These are phyloP conservation scores for Fagopyrum tataricum DNA, from an alignment of 148 eudicot species.

Conservation along the genomic window DNA sequence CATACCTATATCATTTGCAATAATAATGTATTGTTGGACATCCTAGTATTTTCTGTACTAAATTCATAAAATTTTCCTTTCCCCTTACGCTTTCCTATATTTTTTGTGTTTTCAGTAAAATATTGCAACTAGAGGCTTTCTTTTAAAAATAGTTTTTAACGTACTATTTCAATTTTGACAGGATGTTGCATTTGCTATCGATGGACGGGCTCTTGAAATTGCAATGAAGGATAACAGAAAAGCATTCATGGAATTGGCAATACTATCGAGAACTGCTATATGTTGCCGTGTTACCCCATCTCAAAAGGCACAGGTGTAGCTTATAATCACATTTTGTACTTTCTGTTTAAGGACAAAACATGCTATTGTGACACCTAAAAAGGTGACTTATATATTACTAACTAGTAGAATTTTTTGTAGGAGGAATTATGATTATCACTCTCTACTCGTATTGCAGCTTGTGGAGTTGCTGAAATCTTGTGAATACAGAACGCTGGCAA, in stretches of 20 bases:
- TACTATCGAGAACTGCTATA: conserved; percentile 83
- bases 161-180: conserved; percentile 17
- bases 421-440: neutral
- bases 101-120: no score
- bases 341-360: neutral
- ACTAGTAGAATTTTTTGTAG: conserved; percentile 8
- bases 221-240: conserved; percentile 61
- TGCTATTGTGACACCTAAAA: no score
- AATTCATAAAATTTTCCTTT: no score
- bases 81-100: no score
- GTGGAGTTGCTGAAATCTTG: conserved; percentile 84
- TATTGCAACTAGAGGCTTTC: neutral
- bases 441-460: conserved; percentile 41
- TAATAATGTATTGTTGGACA: no score
- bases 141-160: neutral
- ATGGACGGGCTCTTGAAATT: conserved; percentile 98
- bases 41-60: no score
- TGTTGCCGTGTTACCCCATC: conserved; percentile 98
- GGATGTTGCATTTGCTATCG: conserved; percentile 96
- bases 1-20: no score
- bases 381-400: neutral
- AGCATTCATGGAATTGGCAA: conserved; percentile 78
- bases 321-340: neutral
- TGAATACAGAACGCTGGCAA: conserved; percentile 86
- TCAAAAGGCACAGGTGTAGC: conserved; percentile 89